Base-by-base conservation (phyloP, 176 grass and related monocot species). In the Carex kokanica region DNA sequence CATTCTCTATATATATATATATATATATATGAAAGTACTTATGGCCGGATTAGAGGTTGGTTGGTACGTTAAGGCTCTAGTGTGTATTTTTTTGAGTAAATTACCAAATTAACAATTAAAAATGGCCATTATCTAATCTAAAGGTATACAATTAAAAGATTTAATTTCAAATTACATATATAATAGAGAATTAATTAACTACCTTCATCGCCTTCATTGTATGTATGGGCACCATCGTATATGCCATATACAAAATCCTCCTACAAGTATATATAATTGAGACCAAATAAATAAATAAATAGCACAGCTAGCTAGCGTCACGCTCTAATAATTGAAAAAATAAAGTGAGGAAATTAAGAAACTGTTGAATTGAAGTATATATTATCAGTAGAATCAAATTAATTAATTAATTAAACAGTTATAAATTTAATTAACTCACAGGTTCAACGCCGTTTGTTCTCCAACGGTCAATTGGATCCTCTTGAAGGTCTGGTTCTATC, bases 201-300 rank as follows among this genome's bases (percentile, higher is more conserved):
- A 79, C 88, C 27, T 92, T 90, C 92, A 20, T 94, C 25, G 79
- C 58, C 75, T 88, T 95, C 95, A 81, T 84, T 18, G 23, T 90
- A 98, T 64, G 95, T 98, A 73, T 95, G 92, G 68, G 91, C 89
- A 5, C 86, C 89, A 67, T 98, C 95, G 17, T 93, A 98, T 70
- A 86, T 83, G 41, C 95, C 93, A 74, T 89, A 98, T 21, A 56
- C 83, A 70, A 95, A 95, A 60, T 98, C 95, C 20, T 98, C 95
- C 95, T 98, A 80, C 81, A 78, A 70, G 43, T 58, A 85, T 27
- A 27, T n/a, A 27, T 9, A 58, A 62, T 27, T 56, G 8, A 58
- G 2, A 43, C 61, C 72, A 15, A 68, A 47, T 10, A 49, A 68
- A 47, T 10, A 49, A 36, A 83, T 52, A 16, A 59, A 83, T 52